Percentiles rank a stretch among this genome's conserved stretches.
Evolutionary conservation across 306 rosid genomes (phyloP).

Genomic region (Erythrophleum fordii): DNA sequence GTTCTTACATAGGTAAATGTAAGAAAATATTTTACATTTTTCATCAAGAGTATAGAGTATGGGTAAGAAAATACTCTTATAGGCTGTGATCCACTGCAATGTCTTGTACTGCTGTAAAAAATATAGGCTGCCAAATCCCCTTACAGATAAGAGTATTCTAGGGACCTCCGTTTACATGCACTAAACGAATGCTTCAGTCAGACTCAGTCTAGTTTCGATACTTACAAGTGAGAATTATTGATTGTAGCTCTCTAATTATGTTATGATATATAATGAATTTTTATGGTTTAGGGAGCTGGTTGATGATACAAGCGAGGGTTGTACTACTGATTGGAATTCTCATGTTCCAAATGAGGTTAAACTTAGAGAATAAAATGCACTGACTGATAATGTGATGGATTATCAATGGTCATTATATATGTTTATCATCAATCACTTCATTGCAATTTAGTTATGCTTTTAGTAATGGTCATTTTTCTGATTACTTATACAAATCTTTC

Average conservation of each 20-base stretch:
- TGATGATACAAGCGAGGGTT: neutral
- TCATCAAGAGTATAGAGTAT: neutral
- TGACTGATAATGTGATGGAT: neutral
- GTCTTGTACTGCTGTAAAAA: neutral
- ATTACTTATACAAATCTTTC: conserved; percentile 41
- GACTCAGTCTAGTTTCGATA: neutral
- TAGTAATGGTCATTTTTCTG: conserved; percentile 26
- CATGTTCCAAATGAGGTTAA: conserved; percentile 15
- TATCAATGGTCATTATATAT: neutral
- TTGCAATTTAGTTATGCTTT: conserved; percentile 25
- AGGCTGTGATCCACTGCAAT: conserved; percentile 17
- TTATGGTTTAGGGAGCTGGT: neutral
- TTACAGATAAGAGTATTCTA: conserved; percentile 13
- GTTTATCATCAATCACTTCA: conserved; percentile 17
- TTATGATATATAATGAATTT: neutral
- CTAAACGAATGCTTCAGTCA: neutral
- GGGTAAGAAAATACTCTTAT: neutral
- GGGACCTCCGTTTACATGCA: conserved; percentile 8
- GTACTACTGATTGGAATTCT: neutral
- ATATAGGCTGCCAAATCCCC: conserved; percentile 9
- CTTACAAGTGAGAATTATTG: neutral
- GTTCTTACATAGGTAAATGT: neutral
- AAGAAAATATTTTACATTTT: neutral
- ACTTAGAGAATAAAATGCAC: conserved; percentile 2
- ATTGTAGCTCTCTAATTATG: conserved; percentile 18